A percentile compares a stretch with the other conserved stretches of the same genome.
phyloP scores from a whole-genome alignment of 2,329 filamentous ascomycete species.

The Beauveria brongniartii region DNA sequence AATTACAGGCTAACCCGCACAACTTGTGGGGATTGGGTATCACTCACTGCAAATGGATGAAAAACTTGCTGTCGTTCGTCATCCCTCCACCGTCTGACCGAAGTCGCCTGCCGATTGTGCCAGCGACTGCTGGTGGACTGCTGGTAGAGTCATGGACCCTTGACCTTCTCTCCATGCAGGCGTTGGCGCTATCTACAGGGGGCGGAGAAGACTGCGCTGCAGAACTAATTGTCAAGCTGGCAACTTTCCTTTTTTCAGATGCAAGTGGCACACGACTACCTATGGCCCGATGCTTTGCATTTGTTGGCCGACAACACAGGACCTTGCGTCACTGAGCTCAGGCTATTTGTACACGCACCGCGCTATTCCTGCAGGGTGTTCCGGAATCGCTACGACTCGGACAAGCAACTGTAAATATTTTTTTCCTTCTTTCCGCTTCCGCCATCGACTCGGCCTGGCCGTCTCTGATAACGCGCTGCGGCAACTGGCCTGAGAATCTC shows the following conservation, averaged over 20 bases:
- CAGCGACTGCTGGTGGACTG: background rate
- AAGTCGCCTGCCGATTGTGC: background rate
- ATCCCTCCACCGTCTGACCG: slow-evolving; percentile 7
- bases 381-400: background rate
- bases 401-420: background rate
- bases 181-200: background rate
- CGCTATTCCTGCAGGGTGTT: background rate
- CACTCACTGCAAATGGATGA: background rate
- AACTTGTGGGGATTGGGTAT: slow-evolving; percentile 4
- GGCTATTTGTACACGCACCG: background rate
- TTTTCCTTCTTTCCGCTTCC: background rate
- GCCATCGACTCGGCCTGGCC: background rate
- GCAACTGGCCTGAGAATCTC: background rate
- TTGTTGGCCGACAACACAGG: background rate
- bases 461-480: background rate
- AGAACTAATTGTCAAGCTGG: background rate
- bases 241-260: background rate
- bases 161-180: background rate
- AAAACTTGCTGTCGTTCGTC: slow-evolving; percentile 8
- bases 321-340: background rate
- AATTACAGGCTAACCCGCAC: slow-evolving; percentile 9
- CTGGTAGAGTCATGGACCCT: slow-evolving; percentile 1
- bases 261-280: background rate
- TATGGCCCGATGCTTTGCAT: background rate
- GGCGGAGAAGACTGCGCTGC: background rate